These are phyloP conservation scores for Phialemonium atrogriseum DNA, from an alignment of 2,329 filamentous ascomycete species.

Conservation along the genomic window DNA sequence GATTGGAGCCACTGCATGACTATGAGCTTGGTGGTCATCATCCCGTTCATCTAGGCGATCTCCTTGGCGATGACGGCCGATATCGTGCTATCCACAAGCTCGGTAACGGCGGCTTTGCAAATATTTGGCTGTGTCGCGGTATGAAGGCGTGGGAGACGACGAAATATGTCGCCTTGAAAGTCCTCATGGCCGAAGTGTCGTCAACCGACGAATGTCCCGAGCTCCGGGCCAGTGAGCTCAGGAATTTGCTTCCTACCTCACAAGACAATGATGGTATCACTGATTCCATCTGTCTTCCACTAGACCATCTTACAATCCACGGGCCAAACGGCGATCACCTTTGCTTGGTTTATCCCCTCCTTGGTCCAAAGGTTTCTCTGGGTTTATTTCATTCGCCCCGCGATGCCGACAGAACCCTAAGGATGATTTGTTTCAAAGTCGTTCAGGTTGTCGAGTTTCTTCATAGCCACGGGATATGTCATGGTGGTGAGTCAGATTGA, in stretches of 20 bases:
- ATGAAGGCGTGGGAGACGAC: conserved; percentile 1
- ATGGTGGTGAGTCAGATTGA: conserved; percentile 23
- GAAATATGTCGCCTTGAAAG: conserved; percentile 22
- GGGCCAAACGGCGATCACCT: conserved; percentile 18
- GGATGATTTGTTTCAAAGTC: conserved; percentile 13
- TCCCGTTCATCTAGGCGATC: conserved; percentile 30
- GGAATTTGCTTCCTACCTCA: conserved; percentile 4
- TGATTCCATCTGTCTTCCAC: conserved; percentile 10
- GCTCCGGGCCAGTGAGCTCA: conserved; percentile 10
- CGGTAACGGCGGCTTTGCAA: conserved; percentile 31
- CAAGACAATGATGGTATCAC: conserved; percentile 1
- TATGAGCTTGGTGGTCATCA: conserved; percentile 30
- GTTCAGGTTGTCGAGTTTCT: conserved; percentile 14
- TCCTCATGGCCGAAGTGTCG: conserved; percentile 18
- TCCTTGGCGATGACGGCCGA: conserved; percentile 24
- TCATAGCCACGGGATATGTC: conserved; percentile 19
- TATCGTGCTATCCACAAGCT: conserved; percentile 33
- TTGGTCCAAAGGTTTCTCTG: conserved; percentile 16
- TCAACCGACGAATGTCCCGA: conserved; percentile 12
- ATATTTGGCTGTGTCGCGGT: conserved; percentile 31
- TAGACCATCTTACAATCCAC: conserved; percentile 15
- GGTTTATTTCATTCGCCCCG: conserved; percentile 3
- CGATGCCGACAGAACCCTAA: conserved; percentile 7
- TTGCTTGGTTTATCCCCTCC: conserved; percentile 16
- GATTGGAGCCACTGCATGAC: too few relatives aligned